Evolutionary conservation across 1,139 yeast species (phyloP).

Genomic region (Pichia sp.): DNA sequence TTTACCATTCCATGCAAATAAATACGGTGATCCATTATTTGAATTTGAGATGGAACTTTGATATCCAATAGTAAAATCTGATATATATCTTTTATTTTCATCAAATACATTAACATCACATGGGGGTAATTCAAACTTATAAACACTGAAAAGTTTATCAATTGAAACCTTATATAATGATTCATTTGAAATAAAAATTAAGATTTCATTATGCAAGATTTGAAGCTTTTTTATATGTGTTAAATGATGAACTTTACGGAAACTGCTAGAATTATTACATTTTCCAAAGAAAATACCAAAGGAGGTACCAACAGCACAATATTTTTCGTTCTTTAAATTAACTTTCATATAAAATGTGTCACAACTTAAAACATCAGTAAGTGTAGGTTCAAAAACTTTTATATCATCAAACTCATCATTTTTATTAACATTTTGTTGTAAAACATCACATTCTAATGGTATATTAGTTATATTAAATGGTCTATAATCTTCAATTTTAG

Average conservation of each 20-base stretch:
- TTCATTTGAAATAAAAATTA: constrained; percentile 54
- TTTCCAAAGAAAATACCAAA: constrained; percentile 40
- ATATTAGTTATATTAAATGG: constrained; percentile 2
- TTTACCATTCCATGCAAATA: constrained; percentile 26
- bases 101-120: constrained; percentile 18
- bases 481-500: constrained; percentile 6
- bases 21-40: constrained; percentile 17
- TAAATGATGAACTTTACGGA: constrained; percentile 57
- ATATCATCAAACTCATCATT: not conserved
- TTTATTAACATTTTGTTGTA: constrained; percentile 25
- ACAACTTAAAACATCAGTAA: constrained; percentile 41
- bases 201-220: constrained; percentile 51
- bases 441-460: constrained; percentile 26
- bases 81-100: constrained; percentile 18
- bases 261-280: constrained; percentile 32
- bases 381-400: constrained; percentile 4
- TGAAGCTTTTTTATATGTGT: constrained; percentile 53
- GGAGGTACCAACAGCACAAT: constrained; percentile 38
- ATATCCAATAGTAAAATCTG: constrained; percentile 24
- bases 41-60: constrained; percentile 20
- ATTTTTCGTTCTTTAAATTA: constrained; percentile 15
- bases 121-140: constrained; percentile 14
- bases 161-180: constrained; percentile 57
- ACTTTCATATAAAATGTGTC: constrained; percentile 34
- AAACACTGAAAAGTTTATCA: constrained; percentile 29